A percentile compares a stretch with the other conserved stretches of the same genome.
Evolutionary conservation across 2,329 filamentous ascomycete genomes (phyloP).

Genomic region (Mycosphaerella sp.): DNA sequence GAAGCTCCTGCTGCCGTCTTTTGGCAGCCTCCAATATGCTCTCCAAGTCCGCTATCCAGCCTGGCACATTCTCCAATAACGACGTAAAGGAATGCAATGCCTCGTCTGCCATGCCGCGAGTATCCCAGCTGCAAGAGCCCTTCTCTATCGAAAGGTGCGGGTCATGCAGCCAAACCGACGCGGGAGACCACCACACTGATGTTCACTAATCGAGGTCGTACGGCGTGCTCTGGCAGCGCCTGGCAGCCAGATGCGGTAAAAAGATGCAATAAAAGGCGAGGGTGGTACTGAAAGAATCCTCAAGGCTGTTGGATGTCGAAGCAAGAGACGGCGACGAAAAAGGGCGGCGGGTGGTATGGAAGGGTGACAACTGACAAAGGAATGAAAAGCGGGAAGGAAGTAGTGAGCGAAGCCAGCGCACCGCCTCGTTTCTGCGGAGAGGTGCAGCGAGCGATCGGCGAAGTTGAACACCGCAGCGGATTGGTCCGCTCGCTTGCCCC

Average conservation of each 20-base stretch:
- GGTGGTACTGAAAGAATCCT: background rate
- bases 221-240: slow-evolving; percentile 3
- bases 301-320: background rate
- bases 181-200: background rate
- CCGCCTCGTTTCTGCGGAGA: slow-evolving; percentile 16
- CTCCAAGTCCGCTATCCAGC: slow-evolving; percentile 32
- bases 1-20: slow-evolving; percentile 26
- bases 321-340: background rate
- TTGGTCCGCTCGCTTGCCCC: background rate
- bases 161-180: background rate
- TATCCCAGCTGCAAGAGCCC: background rate
- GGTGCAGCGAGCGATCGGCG: slow-evolving; percentile 12
- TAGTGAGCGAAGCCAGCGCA: slow-evolving; percentile 15
- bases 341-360: slow-evolving; percentile 5
- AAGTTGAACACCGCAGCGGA: background rate
- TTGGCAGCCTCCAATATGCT: slow-evolving; percentile 24
- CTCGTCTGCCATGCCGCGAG: slow-evolving; percentile 30
- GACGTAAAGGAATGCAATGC: slow-evolving; percentile 28
- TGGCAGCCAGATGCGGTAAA: slow-evolving; percentile 4
- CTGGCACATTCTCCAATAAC: slow-evolving; percentile 29
- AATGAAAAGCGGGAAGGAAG: slow-evolving; percentile 6
- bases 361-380: background rate
- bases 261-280: background rate
- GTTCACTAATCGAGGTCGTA: background rate
- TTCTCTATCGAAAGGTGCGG: background rate